Evolutionary conservation across 768 basidiomycete species (phyloP), one percentile per base, ranked within the genome.

Genomic region (Stropharia rugosoannulata): DNA sequence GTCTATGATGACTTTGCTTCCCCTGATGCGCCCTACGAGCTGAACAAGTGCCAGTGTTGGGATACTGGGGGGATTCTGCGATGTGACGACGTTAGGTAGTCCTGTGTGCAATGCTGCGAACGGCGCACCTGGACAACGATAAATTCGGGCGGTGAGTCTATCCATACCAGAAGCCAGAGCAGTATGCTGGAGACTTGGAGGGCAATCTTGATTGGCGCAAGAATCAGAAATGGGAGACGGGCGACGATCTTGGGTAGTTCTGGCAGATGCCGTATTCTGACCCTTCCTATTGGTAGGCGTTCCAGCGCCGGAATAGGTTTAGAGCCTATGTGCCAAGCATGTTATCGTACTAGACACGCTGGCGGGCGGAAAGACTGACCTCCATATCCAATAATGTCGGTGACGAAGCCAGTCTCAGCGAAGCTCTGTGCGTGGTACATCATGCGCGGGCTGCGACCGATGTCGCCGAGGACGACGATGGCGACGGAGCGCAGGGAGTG

Each of bases 401-500:
- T 93, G 56, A 81, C 73, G 69, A 92, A 97, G 5, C 80, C 84
- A 51, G 85, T 80, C 54, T 86, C 82, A 38, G 92, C 89, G 66
- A 99, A 91, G 66, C 91, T 95, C 68, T 96, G 85, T 0, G 96
- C 89, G 64, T 99, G 97, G 69, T 98, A 98, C 93, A 98, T 96
- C 93, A 98, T 98, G 51, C 97, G 80, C 10, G 97, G 97, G 67
- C 91, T 94, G 55, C 97, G 82, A 1, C 96, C 97, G 46, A 99
- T 85, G 74, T 99, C 97, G 9, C 97, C 97, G 9, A 99, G 79
- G 12, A 99, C 97, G 46, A 98, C 73, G 52, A 98, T 84, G 4
- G 86, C 90, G n/a, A 92, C 90, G 2, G 92, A 85, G 15, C 88
- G 86, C 27, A 81, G 67, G 45, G 74, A 73, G 50, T 77, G 75